Evolutionary conservation across 306 rosid genomes (phyloP).

Genomic region (Corylus americana): DNA sequence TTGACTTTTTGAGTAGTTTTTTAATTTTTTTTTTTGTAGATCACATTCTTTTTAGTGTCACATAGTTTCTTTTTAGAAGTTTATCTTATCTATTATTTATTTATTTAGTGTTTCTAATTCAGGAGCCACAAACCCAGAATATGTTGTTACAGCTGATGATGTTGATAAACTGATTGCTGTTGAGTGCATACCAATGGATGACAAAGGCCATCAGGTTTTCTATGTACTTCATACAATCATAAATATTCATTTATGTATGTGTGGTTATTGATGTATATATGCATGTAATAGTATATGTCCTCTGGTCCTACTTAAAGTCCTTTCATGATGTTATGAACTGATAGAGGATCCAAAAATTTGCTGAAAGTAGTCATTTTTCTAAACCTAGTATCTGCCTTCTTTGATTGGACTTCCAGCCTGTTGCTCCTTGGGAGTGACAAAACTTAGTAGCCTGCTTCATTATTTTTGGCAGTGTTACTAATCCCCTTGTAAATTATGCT

Average conservation of each 20-base stretch:
- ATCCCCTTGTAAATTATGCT: neutral
- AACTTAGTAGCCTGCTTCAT: neutral
- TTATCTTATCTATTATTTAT: conserved; percentile 17
- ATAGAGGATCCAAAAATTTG: neutral
- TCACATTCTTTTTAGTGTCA: neutral
- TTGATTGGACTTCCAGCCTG: neutral
- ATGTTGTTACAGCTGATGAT: conserved; percentile 88
- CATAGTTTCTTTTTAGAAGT: conserved; percentile 12
- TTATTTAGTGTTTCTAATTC: conserved; percentile 23
- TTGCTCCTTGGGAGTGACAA: neutral
- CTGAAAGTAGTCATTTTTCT: neutral
- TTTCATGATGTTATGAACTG: neutral
- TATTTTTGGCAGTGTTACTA: neutral
- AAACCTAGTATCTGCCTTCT: neutral
- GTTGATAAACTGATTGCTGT: conserved; percentile 90
- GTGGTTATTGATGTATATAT: neutral
- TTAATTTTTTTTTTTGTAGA: neutral
- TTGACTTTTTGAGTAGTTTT: neutral
- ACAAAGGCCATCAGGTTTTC: conserved; percentile 86
- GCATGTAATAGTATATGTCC: neutral
- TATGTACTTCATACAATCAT: conserved; percentile 15
- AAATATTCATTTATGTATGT: neutral
- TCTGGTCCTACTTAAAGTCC: neutral
- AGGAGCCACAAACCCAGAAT: conserved; percentile 99
- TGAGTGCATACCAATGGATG: conserved; percentile 99